Conservation (phyloP, 805 yeast species). For the Yamadazyma olivae region DNA sequence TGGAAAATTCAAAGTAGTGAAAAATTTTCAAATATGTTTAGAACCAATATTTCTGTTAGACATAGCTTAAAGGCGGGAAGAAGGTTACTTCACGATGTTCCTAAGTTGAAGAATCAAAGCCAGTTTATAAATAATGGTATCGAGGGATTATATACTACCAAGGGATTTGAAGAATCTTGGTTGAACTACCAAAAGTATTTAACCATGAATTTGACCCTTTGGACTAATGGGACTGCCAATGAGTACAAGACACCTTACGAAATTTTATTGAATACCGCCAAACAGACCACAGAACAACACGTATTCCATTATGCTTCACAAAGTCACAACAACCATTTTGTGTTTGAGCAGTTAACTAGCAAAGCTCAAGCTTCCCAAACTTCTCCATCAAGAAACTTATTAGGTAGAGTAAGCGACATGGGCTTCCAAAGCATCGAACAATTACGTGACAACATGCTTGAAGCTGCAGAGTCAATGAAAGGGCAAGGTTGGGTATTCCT, state of each 20-base stretch:
- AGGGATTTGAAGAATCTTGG: constrained; percentile 79
- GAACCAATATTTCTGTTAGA: not conserved
- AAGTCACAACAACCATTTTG: constrained; percentile 88
- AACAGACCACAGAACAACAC: constrained; percentile 60
- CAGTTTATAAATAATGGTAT: constrained; percentile 48
- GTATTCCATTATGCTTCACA: constrained; percentile 88
- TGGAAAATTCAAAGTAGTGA: not conserved
- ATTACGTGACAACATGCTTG: constrained; percentile 48
- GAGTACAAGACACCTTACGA: constrained; percentile 77
- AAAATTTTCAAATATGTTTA: constrained; percentile 7
- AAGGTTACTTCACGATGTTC: constrained; percentile 60
- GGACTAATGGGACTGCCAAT: constrained; percentile 74
- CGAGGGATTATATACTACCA: constrained; percentile 58
- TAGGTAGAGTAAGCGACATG: constrained; percentile 34
- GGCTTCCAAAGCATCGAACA: constrained; percentile 43
- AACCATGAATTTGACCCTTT: constrained; percentile 56
- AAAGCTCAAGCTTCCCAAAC: constrained; percentile 29
- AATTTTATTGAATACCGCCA: constrained; percentile 63
- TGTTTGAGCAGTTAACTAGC: constrained; percentile 59
- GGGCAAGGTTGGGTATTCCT: constrained; percentile 78
- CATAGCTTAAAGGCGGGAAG: constrained; percentile 2
- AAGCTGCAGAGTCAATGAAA: constrained; percentile 48
- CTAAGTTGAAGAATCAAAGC: constrained; percentile 45
- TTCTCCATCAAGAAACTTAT: constrained; percentile 34
- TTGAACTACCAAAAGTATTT: constrained; percentile 68